These are phyloP conservation scores for Neospermospora avenae DNA, from an alignment of 2,329 filamentous ascomycete genomes.

Conservation along the genomic window DNA sequence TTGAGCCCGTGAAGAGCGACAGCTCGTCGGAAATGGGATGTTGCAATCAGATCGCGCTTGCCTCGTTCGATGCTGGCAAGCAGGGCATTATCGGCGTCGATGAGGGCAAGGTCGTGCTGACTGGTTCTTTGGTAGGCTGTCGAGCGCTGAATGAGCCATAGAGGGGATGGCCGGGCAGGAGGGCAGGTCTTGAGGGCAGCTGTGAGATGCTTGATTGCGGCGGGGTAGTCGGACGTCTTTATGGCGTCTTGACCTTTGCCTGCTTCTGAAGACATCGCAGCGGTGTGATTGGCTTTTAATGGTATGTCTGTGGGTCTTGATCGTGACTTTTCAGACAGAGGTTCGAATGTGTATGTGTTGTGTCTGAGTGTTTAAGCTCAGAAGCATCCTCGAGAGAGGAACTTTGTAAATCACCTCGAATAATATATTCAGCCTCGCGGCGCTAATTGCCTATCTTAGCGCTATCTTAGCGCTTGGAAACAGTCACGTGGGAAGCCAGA, in stretches of 20 bases:
- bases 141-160: conserved; percentile 79
- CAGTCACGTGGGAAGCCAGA: too few relatives aligned
- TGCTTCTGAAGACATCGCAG: conserved; percentile 47
- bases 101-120: conserved; percentile 61
- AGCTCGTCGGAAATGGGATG: conserved; percentile 78
- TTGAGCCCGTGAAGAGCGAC: conserved; percentile 69
- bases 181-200: conserved; percentile 65
- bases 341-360: too few relatives aligned
- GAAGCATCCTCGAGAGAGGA: too few relatives aligned
- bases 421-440: too few relatives aligned
- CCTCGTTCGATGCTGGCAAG: conserved; percentile 62
- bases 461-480: too few relatives aligned
- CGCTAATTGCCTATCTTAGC: too few relatives aligned
- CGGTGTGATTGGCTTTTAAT: too few relatives aligned
- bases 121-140: conserved; percentile 69
- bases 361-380: too few relatives aligned
- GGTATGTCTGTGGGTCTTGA: too few relatives aligned
- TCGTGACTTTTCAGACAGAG: too few relatives aligned
- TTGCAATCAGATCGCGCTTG: conserved; percentile 70
- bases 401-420: neutral
- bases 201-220: conserved; percentile 67
- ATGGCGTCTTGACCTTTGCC: conserved; percentile 58
- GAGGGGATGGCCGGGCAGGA: conserved; percentile 70
- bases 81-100: conserved; percentile 66
- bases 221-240: conserved; percentile 57